Conservation (phyloP, 352 stramenopile genomes). For the Elongisporangium prolatum region DNA sequence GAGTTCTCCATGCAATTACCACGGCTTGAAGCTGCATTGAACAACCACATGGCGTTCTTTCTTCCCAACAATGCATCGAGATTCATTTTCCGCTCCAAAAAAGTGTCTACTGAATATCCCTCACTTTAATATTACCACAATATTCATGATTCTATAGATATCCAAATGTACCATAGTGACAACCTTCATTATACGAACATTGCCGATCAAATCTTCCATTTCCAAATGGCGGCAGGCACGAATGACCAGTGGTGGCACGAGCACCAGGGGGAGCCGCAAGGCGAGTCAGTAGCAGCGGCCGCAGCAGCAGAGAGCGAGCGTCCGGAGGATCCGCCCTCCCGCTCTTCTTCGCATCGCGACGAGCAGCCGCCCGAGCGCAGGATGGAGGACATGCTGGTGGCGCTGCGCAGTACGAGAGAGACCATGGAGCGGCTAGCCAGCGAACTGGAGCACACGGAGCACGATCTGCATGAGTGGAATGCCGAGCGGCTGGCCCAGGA, state of each 20-base stretch:
- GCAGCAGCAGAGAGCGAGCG: background rate
- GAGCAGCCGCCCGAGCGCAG: background rate
- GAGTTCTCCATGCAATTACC: background rate
- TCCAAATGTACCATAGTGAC: background rate
- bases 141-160: too few relatives aligned
- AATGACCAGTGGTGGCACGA: background rate
- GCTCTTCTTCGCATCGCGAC: background rate
- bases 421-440: background rate
- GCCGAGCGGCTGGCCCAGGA: constrained; percentile 2
- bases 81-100: background rate
- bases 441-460: constrained; percentile 7
- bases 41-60: background rate
- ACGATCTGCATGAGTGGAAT: constrained; percentile 7
- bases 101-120: background rate
- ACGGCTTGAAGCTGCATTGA: too few relatives aligned
- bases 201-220: background rate
- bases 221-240: background rate
- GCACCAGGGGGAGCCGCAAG: background rate
- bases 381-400: background rate
- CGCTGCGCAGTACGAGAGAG: background rate
- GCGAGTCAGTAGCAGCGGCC: background rate
- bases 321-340: background rate
- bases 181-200: background rate
- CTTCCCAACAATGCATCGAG: background rate
- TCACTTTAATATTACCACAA: background rate